Conservation (phyloP, 1,139 yeast genomes). For the Fermentozyma sake region DNA sequence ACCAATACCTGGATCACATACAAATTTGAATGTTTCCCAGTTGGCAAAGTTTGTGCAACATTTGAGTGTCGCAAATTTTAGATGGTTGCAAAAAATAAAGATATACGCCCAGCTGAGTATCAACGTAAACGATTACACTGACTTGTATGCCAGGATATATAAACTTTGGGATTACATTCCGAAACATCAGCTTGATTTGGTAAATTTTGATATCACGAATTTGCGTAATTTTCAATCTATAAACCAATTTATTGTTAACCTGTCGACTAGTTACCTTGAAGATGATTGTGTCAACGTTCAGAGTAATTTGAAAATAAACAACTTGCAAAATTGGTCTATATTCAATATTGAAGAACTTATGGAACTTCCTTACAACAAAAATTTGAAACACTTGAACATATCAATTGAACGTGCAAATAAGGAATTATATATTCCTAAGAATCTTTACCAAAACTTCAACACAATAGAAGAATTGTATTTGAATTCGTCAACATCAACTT, state of each 20-base stretch:
- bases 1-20: too few relatives aligned
- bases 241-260: conserved; percentile 12
- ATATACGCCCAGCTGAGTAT: conserved; percentile 19
- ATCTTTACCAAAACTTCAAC: conserved; percentile 3
- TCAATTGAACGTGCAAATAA: conserved; percentile 12
- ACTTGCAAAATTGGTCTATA: conserved; percentile 21
- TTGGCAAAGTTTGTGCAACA: conserved; percentile 11
- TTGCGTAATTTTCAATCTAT: conserved; percentile 17
- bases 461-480: conserved; percentile 16
- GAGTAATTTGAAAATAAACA: conserved; percentile 12
- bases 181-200: conserved; percentile 13
- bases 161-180: conserved; percentile 14
- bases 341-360: conserved; percentile 17
- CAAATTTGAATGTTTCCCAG: conserved; percentile 6
- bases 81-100: conserved; percentile 11
- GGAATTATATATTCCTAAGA: neutral
- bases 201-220: conserved; percentile 19
- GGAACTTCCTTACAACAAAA: conserved; percentile 16
- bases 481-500: conserved; percentile 17
- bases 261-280: conserved; percentile 14
- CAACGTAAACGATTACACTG: conserved; percentile 13
- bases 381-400: conserved; percentile 17
- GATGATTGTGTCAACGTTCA: conserved; percentile 11
- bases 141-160: conserved; percentile 14
- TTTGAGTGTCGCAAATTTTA: conserved; percentile 12